Conservation (phyloP, 257 asterid species). For the Rhazya stricta region DNA sequence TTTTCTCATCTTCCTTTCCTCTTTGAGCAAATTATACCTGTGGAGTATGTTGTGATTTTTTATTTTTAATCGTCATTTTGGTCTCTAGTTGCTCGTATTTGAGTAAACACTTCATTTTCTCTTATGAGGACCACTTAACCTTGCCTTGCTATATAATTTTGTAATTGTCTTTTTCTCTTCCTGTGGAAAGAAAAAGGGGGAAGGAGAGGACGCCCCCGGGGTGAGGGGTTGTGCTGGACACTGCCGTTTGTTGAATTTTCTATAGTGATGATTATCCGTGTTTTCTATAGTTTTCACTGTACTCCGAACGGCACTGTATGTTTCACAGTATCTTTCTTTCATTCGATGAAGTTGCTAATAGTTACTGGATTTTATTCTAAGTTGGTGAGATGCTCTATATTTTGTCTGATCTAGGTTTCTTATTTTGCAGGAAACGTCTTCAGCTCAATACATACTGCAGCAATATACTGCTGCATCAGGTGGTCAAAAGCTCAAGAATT, state of each 20-base stretch:
- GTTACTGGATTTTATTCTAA: background rate
- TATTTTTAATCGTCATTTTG: background rate
- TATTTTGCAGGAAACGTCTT: slow-evolving; percentile 62
- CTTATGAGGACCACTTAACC: background rate
- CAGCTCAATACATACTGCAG: slow-evolving; percentile 86
- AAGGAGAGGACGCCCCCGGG: background rate
- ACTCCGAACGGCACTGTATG: background rate
- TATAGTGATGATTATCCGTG: background rate
- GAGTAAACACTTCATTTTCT: background rate
- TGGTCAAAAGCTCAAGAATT: slow-evolving; percentile 62
- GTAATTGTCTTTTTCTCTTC: too few species aligned
- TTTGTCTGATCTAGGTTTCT: background rate
- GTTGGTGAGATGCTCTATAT: background rate
- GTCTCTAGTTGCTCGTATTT: background rate
- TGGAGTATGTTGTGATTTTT: background rate
- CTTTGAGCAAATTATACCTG: background rate
- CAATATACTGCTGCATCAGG: slow-evolving; percentile 90
- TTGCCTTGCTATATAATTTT: too few species aligned
- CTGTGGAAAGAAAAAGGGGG: too few species aligned
- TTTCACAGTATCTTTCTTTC: background rate
- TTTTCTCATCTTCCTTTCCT: background rate
- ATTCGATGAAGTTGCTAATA: background rate
- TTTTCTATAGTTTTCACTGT: background rate
- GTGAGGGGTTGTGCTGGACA: background rate
- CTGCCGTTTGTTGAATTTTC: background rate